Evolutionary conservation across 1,139 yeast genomes (phyloP), one percentile per base, ranked within the genome.

Genomic region (Sugiyamaella paludigena): DNA sequence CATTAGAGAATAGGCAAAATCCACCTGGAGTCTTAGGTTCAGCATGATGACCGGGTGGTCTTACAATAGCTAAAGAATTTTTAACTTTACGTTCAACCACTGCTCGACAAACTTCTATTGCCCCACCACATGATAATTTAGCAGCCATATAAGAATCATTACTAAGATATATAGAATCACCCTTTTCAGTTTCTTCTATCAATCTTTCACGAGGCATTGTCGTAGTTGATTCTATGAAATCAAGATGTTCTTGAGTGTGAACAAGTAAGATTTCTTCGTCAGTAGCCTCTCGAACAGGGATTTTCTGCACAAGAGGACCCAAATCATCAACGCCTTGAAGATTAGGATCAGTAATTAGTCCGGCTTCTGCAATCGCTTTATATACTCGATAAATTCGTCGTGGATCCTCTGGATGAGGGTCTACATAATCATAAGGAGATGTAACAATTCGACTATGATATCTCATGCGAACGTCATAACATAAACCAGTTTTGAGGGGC

Each of bases 1-100:
- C 99, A 62, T 94, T 94, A 56, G 95, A 86, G 65, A 94, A 94
- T 45, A 94, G 72, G 69, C 98, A 94, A 66, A 94, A 94, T 24
- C 99, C 99, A 39, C 96, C 98, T 0, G 98, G 96, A 15, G 89
- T 75, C 55, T 88, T 94, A 1, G 99, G 98, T 63, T 94, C 99
- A 1, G 98, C 98, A 65, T 94, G 99, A 69, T 94, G 99, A 1
- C 99, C 99, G 0, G 99, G 99, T 1, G 99, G 99, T 57, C 99
- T 79, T 11, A 94, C 96, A 11, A 94, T 87, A 0, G 98, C 99
- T 50, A 94, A 66, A 0, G 97, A 84, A 65, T 94, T 94, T 63
- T 89, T 89, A 29, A 91, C 98, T 51, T 76, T 73, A 1, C 96
- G 96, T 65, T 91, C 98, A 9, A 92, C 85, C 15, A 94, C 98